These are phyloP conservation scores for Candida chilensis DNA, from an alignment of 805 yeast species.

Conservation along the genomic window DNA sequence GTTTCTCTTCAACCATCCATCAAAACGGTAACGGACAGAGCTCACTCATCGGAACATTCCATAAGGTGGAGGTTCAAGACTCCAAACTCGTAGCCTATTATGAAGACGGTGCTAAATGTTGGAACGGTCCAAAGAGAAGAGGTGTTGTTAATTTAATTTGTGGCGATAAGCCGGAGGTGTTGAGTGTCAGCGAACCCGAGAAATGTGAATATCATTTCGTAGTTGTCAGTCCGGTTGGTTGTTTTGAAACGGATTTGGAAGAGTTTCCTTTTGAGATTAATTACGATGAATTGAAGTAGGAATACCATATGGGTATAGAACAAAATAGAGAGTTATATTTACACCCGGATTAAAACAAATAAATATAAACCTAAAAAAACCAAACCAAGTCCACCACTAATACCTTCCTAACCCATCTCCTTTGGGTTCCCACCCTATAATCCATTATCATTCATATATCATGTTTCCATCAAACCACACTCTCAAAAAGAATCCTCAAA, in stretches of 20 bases:
- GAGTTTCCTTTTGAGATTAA: too few species aligned
- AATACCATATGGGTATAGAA: too few species aligned
- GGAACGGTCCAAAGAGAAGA: constrained; percentile 88
- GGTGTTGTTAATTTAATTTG: constrained; percentile 60
- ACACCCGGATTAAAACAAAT: too few species aligned
- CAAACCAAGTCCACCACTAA: too few species aligned
- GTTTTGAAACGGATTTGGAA: constrained; percentile 12
- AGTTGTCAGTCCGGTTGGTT: constrained; percentile 36
- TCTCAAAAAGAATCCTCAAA: too few species aligned
- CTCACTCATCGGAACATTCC: constrained; percentile 41
- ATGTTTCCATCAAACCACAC: too few species aligned
- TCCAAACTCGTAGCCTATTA: constrained; percentile 22
- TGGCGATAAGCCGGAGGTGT: constrained; percentile 44
- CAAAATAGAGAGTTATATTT: too few species aligned
- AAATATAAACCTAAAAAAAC: too few species aligned
- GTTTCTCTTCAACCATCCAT: constrained; percentile 43
- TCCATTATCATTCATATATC: too few species aligned
- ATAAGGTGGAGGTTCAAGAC: constrained; percentile 3
- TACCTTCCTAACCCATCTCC: too few species aligned
- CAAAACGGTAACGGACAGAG: constrained; percentile 45
- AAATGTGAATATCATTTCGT: constrained; percentile 69
- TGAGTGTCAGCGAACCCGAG: constrained; percentile 80
- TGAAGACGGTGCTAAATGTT: constrained; percentile 68
- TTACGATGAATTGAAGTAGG: too few species aligned
- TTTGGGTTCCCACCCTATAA: too few species aligned